These are phyloP conservation scores for Daldinia sp. DNA, from an alignment of 2,329 filamentous ascomycete species.

Conservation along the genomic window DNA sequence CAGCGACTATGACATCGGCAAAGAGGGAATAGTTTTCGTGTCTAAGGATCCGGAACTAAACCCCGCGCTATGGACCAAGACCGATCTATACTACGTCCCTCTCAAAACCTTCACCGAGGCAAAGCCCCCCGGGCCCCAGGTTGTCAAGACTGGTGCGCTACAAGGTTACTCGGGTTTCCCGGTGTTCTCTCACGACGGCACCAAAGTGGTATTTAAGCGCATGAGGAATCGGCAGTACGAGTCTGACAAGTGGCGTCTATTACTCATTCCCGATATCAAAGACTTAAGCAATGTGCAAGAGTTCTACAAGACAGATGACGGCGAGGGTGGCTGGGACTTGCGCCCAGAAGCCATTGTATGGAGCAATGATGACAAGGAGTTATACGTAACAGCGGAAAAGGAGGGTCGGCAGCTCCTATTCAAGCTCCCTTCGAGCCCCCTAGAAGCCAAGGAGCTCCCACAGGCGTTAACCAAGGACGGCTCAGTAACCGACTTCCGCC, in stretches of 20 bases:
- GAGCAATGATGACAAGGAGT: slow-evolving; percentile 65
- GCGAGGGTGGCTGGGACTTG: slow-evolving; percentile 69
- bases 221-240: slow-evolving; percentile 84
- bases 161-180: slow-evolving; percentile 72
- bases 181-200: slow-evolving; percentile 77
- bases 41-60: slow-evolving; percentile 77
- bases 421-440: slow-evolving; percentile 65
- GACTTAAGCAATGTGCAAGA: slow-evolving; percentile 67
- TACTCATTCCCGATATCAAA: slow-evolving; percentile 69
- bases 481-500: slow-evolving; percentile 61
- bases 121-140: slow-evolving; percentile 58
- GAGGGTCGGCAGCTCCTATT: slow-evolving; percentile 69
- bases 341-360: slow-evolving; percentile 65
- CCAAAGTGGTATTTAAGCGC: slow-evolving; percentile 76
- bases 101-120: slow-evolving; percentile 67
- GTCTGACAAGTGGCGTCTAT: slow-evolving; percentile 75
- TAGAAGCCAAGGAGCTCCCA: slow-evolving; percentile 58
- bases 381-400: slow-evolving; percentile 80
- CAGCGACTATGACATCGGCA: slow-evolving; percentile 80
- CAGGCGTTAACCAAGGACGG: slow-evolving; percentile 60
- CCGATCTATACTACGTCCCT: slow-evolving; percentile 78
- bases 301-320: slow-evolving; percentile 68
- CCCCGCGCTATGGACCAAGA: slow-evolving; percentile 79
- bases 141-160: slow-evolving; percentile 65
- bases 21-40: slow-evolving; percentile 73